Evolutionary conservation across 345 rosid genomes (phyloP).

Genomic region (Eucalyptus pumila): DNA sequence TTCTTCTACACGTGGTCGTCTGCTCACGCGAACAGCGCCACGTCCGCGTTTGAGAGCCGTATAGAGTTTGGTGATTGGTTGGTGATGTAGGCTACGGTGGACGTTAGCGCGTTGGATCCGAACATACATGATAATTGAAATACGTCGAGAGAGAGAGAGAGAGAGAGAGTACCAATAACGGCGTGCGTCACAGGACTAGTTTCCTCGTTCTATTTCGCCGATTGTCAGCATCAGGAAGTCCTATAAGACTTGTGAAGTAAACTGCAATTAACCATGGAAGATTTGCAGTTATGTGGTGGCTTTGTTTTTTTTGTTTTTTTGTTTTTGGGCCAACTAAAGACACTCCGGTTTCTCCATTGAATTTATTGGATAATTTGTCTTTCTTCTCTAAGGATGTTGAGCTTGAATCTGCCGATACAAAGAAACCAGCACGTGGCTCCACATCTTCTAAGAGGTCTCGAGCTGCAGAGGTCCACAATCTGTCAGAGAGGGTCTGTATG

Average conservation of each 20-base stretch:
- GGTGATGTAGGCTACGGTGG: background rate
- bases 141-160: background rate
- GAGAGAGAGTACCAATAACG: background rate
- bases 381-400: constrained; percentile 35
- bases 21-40: background rate
- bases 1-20: background rate
- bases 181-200: constrained; percentile 10
- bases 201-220: background rate
- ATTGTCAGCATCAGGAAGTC: background rate
- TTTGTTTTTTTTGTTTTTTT: background rate
- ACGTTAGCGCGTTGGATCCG: background rate
- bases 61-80: background rate
- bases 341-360: background rate
- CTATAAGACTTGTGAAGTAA: background rate
- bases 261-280: background rate
- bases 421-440: constrained; percentile 46
- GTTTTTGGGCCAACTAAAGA: background rate
- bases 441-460: constrained; percentile 68
- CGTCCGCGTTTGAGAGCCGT: background rate
- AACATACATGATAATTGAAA: background rate
- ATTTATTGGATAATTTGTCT: background rate
- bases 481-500: constrained; percentile 78
- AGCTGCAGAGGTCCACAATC: constrained; percentile 94
- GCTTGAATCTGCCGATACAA: constrained; percentile 36
- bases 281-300: background rate